These are phyloP conservation scores for Pulveroboletus sp. DNA, from an alignment of 768 basidiomycete species.

Conservation along the genomic window DNA sequence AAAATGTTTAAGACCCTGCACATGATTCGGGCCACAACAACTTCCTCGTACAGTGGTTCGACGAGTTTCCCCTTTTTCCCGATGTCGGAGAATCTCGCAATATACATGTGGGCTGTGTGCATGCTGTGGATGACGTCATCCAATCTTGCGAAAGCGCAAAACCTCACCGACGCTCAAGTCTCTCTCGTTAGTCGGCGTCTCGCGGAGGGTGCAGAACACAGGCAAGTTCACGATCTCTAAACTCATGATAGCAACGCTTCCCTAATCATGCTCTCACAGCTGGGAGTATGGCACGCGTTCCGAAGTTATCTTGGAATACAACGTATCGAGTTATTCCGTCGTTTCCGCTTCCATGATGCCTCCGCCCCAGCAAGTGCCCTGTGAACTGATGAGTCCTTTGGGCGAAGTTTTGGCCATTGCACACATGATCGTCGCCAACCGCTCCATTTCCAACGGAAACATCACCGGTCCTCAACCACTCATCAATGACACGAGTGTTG, in stretches of 20 bases:
- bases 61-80: neutral
- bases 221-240: conserved; percentile 23
- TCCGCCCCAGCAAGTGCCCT: conserved; percentile 25
- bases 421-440: conserved; percentile 43
- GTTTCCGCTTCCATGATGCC: conserved; percentile 29
- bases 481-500: conserved; percentile 55
- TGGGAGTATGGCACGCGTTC: conserved; percentile 54
- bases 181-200: conserved; percentile 35
- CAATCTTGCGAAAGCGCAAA: conserved; percentile 27
- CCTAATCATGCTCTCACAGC: conserved; percentile 23
- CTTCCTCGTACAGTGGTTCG: too few species aligned
- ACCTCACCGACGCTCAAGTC: conserved; percentile 35
- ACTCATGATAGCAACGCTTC: neutral
- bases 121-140: conserved; percentile 4
- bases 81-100: neutral
- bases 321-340: conserved; percentile 45
- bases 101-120: neutral
- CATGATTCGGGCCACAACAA: too few species aligned
- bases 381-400: conserved; percentile 33
- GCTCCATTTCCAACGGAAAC: conserved; percentile 40
- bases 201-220: conserved; percentile 40
- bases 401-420: conserved; percentile 57
- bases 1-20: too few species aligned
- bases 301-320: conserved; percentile 48
- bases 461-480: conserved; percentile 55